A percentile compares a stretch with the other conserved stretches of the same genome.
Conservation (phyloP, 441 rosid species). For the Euphorbia celastroides region DNA sequence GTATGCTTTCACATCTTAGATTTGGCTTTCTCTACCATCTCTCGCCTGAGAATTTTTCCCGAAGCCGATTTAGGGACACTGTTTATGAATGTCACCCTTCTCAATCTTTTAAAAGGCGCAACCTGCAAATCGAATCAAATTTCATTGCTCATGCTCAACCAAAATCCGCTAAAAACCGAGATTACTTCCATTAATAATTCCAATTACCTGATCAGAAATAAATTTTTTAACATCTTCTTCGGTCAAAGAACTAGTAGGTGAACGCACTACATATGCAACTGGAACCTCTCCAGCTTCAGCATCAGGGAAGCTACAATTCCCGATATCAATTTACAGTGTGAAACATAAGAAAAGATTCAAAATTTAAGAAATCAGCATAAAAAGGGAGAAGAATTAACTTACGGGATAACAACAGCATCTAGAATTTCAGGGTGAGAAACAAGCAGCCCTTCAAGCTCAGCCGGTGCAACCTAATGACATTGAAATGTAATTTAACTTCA, state of each 20-base stretch:
- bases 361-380: neutral
- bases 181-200: neutral
- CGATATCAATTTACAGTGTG: neutral
- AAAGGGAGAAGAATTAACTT: slow-evolving; percentile 25
- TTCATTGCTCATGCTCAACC: neutral
- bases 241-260: slow-evolving; percentile 55
- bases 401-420: slow-evolving; percentile 89
- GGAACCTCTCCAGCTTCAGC: slow-evolving; percentile 96
- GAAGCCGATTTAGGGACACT: slow-evolving; percentile 41
- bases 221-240: slow-evolving; percentile 58
- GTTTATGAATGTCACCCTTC: slow-evolving; percentile 33
- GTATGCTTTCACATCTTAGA: slow-evolving; percentile 30
- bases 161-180: neutral
- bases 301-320: slow-evolving; percentile 62
- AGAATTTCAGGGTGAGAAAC: slow-evolving; percentile 75
- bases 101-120: slow-evolving; percentile 47
- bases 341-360: no score
- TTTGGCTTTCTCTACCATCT: slow-evolving; percentile 29
- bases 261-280: slow-evolving; percentile 66
- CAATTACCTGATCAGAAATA: slow-evolving; percentile 62
- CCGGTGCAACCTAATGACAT: slow-evolving; percentile 76
- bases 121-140: slow-evolving; percentile 27
- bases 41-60: slow-evolving; percentile 47
- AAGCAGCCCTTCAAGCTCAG: slow-evolving; percentile 90
- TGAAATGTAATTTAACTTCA: neutral